Percentiles rank a stretch among this genome's conserved stretches.
These are phyloP conservation scores for Coelastrella sp. DNA, from an alignment of 139 green algal genomes.

Conservation along the genomic window DNA sequence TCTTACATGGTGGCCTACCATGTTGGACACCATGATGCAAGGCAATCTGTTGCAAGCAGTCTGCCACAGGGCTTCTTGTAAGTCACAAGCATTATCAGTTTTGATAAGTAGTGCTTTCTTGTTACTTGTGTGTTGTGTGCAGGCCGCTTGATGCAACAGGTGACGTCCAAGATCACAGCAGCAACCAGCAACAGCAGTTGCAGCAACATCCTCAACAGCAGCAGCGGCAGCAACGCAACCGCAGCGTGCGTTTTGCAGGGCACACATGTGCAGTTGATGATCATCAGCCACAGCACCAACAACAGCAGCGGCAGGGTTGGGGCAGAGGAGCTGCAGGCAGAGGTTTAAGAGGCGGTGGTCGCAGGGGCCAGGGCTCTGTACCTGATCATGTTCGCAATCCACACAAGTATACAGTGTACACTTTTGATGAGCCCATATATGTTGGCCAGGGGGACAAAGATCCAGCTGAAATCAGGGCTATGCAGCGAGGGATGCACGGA, in stretches of 20 bases:
- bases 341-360: conserved; percentile 7
- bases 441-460: conserved; percentile 37
- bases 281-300: background rate
- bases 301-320: background rate
- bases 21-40: no score
- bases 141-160: background rate
- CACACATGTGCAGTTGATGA: background rate
- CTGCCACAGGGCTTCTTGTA: no score
- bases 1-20: background rate
- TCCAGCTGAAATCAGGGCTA: background rate
- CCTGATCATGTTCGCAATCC: conserved; percentile 56
- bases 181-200: conserved; percentile 4
- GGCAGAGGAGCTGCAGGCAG: background rate
- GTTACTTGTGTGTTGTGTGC: background rate
- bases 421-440: conserved; percentile 47
- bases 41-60: background rate
- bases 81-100: background rate
- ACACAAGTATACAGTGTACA: conserved; percentile 56
- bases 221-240: background rate
- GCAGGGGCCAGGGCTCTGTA: conserved; percentile 34
- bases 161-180: background rate
- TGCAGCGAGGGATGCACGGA: background rate
- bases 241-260: background rate
- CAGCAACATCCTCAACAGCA: conserved; percentile 31
- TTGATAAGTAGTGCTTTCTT: background rate